A percentile compares a stretch with the other conserved stretches of the same genome.
These are phyloP conservation scores for Dactylellina parvicollis DNA, from an alignment of 2,329 filamentous ascomycete genomes.

Conservation along the genomic window DNA sequence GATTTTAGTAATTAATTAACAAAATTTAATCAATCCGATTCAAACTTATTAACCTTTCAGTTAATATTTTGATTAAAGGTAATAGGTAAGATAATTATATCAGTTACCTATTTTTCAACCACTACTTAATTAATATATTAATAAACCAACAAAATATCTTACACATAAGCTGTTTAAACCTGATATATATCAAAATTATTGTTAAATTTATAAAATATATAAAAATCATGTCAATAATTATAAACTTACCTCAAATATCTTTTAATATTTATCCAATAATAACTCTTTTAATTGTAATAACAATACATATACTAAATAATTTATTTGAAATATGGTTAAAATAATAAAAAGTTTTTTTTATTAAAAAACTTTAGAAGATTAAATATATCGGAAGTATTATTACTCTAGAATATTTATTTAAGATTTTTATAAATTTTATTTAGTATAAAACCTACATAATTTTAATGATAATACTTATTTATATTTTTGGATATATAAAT, in stretches of 20 bases:
- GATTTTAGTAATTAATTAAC: neutral
- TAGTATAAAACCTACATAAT: neutral
- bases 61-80: neutral
- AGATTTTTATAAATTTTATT: neutral
- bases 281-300: neutral
- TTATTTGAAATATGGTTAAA: neutral
- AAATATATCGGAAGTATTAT: neutral
- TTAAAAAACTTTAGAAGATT: neutral
- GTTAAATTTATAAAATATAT: neutral
- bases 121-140: neutral
- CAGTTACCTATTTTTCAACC: neutral
- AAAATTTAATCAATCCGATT: too few species aligned
- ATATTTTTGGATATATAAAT: neutral
- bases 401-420: neutral
- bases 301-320: neutral
- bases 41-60: neutral
- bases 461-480: neutral
- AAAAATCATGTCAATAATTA: neutral
- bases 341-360: neutral
- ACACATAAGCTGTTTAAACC: neutral
- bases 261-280: neutral
- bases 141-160: neutral
- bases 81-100: neutral
- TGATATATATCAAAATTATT: neutral
- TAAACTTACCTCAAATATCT: neutral